Percentiles rank a stretch among this genome's conserved stretches.
Evolutionary conservation across 352 stramenopile genomes (phyloP).

Genomic region (Aphanomyces euteiches): DNA sequence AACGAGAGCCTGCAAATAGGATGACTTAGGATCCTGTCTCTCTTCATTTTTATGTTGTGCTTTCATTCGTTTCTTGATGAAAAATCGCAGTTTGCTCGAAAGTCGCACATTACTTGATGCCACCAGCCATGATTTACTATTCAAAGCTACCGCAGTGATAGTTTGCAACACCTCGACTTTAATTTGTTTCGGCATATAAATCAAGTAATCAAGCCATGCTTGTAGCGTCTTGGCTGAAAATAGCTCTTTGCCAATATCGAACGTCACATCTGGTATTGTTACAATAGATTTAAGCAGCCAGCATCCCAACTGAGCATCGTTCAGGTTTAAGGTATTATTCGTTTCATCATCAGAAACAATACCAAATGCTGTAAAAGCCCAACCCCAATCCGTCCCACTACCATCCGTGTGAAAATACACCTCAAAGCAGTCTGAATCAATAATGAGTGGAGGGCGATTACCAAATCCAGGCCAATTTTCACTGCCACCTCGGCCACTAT

Average conservation of each 20-base stretch:
- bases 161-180: constrained; percentile 44
- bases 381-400: constrained; percentile 86
- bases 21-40: constrained; percentile 49
- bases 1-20: constrained; percentile 55
- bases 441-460: constrained; percentile 56
- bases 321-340: constrained; percentile 27
- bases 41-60: constrained; percentile 53
- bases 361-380: constrained; percentile 75
- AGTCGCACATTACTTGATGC: constrained; percentile 41
- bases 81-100: constrained; percentile 32
- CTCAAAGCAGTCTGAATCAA: constrained; percentile 68
- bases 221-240: constrained; percentile 42
- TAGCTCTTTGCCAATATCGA: constrained; percentile 14
- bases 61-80: constrained; percentile 49
- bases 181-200: constrained; percentile 43
- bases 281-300: constrained; percentile 27
- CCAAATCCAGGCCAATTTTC: constrained; percentile 80
- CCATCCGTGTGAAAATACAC: constrained; percentile 80
- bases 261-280: constrained; percentile 10
- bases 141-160: constrained; percentile 42
- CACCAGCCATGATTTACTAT: constrained; percentile 41
- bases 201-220: constrained; percentile 38
- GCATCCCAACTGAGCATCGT: constrained; percentile 9
- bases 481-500: constrained; percentile 54
- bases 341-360: constrained; percentile 45